phyloP scores from a whole-genome alignment of 805 yeast species.

The Ogataea methanolica region DNA sequence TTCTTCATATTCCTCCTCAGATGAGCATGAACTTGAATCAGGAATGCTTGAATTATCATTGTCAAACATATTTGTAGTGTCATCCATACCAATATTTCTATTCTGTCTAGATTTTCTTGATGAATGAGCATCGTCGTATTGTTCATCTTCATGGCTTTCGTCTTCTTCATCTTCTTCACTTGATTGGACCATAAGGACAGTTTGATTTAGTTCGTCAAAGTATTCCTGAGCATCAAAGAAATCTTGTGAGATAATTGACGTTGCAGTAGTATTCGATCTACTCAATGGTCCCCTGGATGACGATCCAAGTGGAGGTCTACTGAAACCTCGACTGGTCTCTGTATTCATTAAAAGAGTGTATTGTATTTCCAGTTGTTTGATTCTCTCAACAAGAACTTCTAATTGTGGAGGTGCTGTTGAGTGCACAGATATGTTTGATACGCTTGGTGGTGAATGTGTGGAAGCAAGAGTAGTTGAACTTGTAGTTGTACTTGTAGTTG shows the following conservation, averaged over 20 bases:
- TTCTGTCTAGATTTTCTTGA: neutral
- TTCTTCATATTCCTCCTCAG: neutral
- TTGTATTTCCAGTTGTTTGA: slow-evolving; percentile 21
- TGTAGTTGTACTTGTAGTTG: neutral
- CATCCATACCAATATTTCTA: neutral
- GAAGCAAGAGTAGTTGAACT: neutral
- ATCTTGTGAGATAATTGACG: slow-evolving; percentile 44
- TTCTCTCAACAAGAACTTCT: slow-evolving; percentile 11
- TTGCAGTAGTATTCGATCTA: slow-evolving; percentile 23
- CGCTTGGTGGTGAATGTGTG: neutral
- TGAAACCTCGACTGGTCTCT: slow-evolving; percentile 18
- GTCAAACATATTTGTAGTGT: too few relatives aligned
- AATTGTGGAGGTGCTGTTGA: slow-evolving; percentile 2
- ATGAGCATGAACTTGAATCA: neutral
- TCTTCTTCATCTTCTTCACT: slow-evolving; percentile 22
- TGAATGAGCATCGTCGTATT: neutral
- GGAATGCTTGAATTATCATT: neutral
- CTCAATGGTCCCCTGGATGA: slow-evolving; percentile 21
- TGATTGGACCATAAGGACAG: slow-evolving; percentile 51
- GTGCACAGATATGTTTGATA: too few relatives aligned
- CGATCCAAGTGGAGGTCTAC: slow-evolving; percentile 18
- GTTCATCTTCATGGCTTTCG: slow-evolving; percentile 7
- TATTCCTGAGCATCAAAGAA: slow-evolving; percentile 69
- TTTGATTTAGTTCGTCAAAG: slow-evolving; percentile 41
- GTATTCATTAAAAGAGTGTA: slow-evolving; percentile 18